phyloP scores from a whole-genome alignment of 345 rosid species.

The Xanthoceras sorbifolium region DNA sequence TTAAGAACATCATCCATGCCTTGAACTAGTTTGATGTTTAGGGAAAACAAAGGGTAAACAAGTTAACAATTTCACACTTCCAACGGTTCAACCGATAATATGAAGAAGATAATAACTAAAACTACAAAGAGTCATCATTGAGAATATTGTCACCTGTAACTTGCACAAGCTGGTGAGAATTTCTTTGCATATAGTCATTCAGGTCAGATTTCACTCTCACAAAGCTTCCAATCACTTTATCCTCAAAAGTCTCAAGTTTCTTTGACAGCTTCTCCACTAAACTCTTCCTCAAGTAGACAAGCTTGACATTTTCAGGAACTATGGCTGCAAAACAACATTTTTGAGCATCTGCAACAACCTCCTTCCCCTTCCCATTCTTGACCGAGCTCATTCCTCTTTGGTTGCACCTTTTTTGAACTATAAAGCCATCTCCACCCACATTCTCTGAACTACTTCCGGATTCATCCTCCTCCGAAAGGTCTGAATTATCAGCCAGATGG shows the following conservation, averaged over 20 bases:
- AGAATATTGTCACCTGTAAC: constrained; percentile 51
- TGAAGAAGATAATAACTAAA: neutral
- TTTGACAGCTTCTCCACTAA: constrained; percentile 44
- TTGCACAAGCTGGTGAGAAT: constrained; percentile 48
- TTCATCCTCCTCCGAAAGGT: constrained; percentile 35
- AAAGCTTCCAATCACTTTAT: constrained; percentile 55
- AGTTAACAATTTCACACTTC: neutral
- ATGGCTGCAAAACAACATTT: constrained; percentile 47
- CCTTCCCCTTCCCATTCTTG: constrained; percentile 25
- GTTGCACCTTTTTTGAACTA: constrained; percentile 20
- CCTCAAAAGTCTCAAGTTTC: constrained; percentile 44
- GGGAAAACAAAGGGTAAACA: no score
- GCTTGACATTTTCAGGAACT: constrained; percentile 46
- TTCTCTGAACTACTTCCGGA: constrained; percentile 11
- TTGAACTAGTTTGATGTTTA: neutral
- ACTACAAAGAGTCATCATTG: neutral
- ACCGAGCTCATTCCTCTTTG: neutral
- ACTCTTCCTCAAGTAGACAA: constrained; percentile 50
- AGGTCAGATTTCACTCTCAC: constrained; percentile 55
- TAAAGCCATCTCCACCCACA: constrained; percentile 6
- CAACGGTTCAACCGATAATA: neutral
- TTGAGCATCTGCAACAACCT: constrained; percentile 19
- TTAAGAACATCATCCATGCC: neutral
- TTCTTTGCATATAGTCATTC: constrained; percentile 38
- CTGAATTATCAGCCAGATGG: constrained; percentile 41